A percentile compares a stretch with the other conserved stretches of the same genome.
Evolutionary conservation across 2,329 filamentous ascomycete genomes (phyloP).

Genomic region (Paracamarosporium sp.): DNA sequence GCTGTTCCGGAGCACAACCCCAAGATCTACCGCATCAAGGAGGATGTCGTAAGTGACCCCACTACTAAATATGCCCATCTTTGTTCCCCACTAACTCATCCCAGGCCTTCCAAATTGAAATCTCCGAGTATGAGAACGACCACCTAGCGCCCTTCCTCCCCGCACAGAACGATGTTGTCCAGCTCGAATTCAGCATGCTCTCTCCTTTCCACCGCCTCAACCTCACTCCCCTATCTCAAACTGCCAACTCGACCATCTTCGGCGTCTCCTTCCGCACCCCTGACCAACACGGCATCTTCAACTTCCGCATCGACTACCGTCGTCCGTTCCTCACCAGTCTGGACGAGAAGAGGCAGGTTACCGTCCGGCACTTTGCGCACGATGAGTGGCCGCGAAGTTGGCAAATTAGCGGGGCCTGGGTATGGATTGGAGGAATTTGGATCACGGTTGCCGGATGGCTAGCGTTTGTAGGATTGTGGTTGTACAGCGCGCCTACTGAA

Average conservation of each 20-base stretch:
- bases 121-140: slow-evolving; percentile 83
- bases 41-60: slow-evolving; percentile 79
- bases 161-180: slow-evolving; percentile 74
- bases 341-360: slow-evolving; percentile 94
- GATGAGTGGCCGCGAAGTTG: slow-evolving; percentile 94
- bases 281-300: slow-evolving; percentile 99
- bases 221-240: slow-evolving; percentile 65
- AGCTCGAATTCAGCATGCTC: slow-evolving; percentile 98
- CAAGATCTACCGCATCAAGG: slow-evolving; percentile 92
- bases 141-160: slow-evolving; percentile 77
- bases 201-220: slow-evolving; percentile 93
- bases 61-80: not conserved
- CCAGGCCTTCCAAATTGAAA: slow-evolving; percentile 83
- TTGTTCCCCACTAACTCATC: slow-evolving; percentile 15
- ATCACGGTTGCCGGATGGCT: slow-evolving; percentile 85
- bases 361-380: slow-evolving; percentile 94
- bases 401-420: slow-evolving; percentile 89
- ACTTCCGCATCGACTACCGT: slow-evolving; percentile 97
- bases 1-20: slow-evolving; percentile 70
- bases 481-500: slow-evolving; percentile 73
- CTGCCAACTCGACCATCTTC: slow-evolving; percentile 75
- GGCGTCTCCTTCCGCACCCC: slow-evolving; percentile 79
- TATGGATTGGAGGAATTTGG: slow-evolving; percentile 89
- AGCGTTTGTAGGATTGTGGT: slow-evolving; percentile 84
- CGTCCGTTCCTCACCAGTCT: slow-evolving; percentile 87